These are phyloP conservation scores for Fusarium stilboides DNA, from an alignment of 2,329 filamentous ascomycete species.

Conservation along the genomic window DNA sequence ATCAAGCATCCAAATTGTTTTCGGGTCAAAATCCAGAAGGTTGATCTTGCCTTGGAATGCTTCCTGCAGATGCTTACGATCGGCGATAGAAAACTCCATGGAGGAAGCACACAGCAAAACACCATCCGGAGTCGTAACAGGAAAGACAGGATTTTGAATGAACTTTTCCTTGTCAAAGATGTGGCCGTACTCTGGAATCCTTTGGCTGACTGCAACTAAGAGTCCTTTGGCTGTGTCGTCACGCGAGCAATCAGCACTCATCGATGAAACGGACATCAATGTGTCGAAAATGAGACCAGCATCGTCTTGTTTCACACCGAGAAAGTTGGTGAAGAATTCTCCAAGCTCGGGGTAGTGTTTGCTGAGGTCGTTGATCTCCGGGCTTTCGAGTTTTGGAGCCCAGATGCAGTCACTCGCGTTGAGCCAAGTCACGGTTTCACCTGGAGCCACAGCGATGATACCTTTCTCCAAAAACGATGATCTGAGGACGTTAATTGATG, in stretches of 20 bases:
- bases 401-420: constrained; percentile 38
- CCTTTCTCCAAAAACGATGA: constrained; percentile 17
- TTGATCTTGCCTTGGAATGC: constrained; percentile 39
- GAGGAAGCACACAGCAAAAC: constrained; percentile 39
- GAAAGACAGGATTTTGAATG: constrained; percentile 32
- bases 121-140: constrained; percentile 26
- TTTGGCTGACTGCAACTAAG: constrained; percentile 32
- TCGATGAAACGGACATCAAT: constrained; percentile 31
- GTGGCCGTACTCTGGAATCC: constrained; percentile 39
- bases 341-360: constrained; percentile 42
- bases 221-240: constrained; percentile 38
- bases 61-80: constrained; percentile 38
- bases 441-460: constrained; percentile 35
- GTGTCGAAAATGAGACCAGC: constrained; percentile 39
- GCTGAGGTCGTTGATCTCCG: constrained; percentile 41
- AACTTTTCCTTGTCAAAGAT: constrained; percentile 40
- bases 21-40: constrained; percentile 38
- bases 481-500: constrained; percentile 14
- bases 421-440: constrained; percentile 37
- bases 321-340: constrained; percentile 43
- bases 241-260: constrained; percentile 32
- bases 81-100: constrained; percentile 43
- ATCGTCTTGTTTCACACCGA: constrained; percentile 37
- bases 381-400: constrained; percentile 38
- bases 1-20: constrained; percentile 42